These are phyloP conservation scores for Apiotrichum gamsii DNA, from an alignment of 1,284 basidiomycete species.

Conservation along the genomic window DNA sequence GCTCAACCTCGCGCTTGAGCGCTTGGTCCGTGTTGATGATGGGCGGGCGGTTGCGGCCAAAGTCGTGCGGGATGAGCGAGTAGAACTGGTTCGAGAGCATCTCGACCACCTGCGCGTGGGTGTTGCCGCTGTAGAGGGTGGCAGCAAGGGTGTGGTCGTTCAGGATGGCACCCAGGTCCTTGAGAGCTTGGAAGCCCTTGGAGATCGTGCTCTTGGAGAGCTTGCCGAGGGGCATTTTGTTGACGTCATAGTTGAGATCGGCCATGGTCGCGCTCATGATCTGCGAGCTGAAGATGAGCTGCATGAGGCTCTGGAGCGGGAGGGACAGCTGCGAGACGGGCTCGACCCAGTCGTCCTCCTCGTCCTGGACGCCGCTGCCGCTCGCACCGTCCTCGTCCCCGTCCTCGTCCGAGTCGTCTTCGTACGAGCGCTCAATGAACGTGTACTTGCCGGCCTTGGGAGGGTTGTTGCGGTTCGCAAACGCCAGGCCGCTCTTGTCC, in stretches of 20 bases:
- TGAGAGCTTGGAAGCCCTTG: constrained; percentile 13
- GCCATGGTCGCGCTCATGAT: constrained; percentile 55
- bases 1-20: constrained; percentile 58
- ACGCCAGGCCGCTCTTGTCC: constrained; percentile 18
- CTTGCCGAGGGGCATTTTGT: constrained; percentile 59
- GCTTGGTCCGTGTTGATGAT: constrained; percentile 48
- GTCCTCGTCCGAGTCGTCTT: constrained; percentile 11
- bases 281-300: constrained; percentile 52
- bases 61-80: constrained; percentile 60
- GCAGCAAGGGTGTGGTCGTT: constrained; percentile 50
- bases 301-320: constrained; percentile 50
- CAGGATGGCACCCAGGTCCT: constrained; percentile 55
- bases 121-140: constrained; percentile 10
- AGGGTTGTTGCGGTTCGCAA: constrained; percentile 5
- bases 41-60: constrained; percentile 54
- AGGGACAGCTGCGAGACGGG: constrained; percentile 12
- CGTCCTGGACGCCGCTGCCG: constrained; percentile 1
- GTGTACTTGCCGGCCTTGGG: constrained; percentile 17
- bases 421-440: constrained; percentile 19
- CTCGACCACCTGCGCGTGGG: constrained; percentile 46
- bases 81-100: constrained; percentile 50
- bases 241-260: constrained; percentile 65
- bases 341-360: constrained; percentile 7
- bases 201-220: constrained; percentile 33
- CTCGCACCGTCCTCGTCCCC: neutral